A percentile compares a stretch with the other conserved stretches of the same genome.
These are phyloP conservation scores for Blastobotrys serpentis DNA, from an alignment of 1,139 yeast genomes.

Conservation along the genomic window DNA sequence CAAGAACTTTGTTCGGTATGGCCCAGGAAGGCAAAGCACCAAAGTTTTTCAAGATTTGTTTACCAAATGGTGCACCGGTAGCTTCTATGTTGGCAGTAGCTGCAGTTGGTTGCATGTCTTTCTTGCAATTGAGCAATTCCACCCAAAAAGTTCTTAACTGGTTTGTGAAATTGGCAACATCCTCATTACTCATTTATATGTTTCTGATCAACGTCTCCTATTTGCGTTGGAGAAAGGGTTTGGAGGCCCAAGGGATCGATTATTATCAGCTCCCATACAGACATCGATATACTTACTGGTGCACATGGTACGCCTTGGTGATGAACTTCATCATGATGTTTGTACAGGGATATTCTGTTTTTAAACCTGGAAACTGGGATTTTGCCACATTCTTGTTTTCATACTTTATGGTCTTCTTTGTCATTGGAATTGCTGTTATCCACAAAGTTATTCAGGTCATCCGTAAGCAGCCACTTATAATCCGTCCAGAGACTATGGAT, in stretches of 20 bases:
- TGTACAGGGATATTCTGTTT: constrained; percentile 65
- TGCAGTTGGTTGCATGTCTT: constrained; percentile 54
- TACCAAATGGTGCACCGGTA: constrained; percentile 52
- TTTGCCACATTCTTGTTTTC: constrained; percentile 61
- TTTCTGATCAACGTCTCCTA: constrained; percentile 44
- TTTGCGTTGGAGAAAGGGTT: constrained; percentile 32
- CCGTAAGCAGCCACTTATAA: constrained; percentile 37
- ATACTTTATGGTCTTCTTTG: constrained; percentile 64
- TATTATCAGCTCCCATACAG: constrained; percentile 9
- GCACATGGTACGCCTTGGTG: constrained; percentile 40
- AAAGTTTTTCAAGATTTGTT: constrained; percentile 45
- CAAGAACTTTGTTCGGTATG: constrained; percentile 52
- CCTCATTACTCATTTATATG: constrained; percentile 46
- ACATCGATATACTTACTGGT: constrained; percentile 10
- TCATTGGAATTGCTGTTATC: constrained; percentile 58
- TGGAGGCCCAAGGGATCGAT: constrained; percentile 16
- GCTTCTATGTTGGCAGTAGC: constrained; percentile 40
- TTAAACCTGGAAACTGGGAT: constrained; percentile 63
- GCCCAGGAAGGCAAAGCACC: constrained; percentile 55
- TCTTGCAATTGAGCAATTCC: constrained; percentile 43
- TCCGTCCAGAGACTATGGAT: constrained; percentile 54
- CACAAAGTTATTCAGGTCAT: constrained; percentile 38
- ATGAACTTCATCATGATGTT: constrained; percentile 62
- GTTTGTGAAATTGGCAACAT: constrained; percentile 68
- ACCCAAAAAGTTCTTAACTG: constrained; percentile 48